Conservation (phyloP, 306 rosid species). For the Arachis hypogaea region DNA sequence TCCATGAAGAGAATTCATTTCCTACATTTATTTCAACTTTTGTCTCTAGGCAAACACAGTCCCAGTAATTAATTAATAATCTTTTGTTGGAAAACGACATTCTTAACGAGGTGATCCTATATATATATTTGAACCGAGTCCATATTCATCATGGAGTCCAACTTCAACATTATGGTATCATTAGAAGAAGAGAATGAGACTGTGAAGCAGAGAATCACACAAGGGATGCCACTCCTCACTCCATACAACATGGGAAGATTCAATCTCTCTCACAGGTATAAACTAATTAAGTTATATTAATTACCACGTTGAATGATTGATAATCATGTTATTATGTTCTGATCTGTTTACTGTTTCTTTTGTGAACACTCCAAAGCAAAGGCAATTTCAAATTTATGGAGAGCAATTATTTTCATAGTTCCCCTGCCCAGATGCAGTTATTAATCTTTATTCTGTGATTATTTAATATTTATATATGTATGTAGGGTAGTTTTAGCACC, state of each 20-base stretch:
- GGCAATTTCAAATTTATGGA: background rate
- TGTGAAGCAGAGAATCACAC: background rate
- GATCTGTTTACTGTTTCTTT: background rate
- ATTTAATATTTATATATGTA: no score
- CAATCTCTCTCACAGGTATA: conserved; percentile 75
- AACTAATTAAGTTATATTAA: no score
- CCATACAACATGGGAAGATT: conserved; percentile 73
- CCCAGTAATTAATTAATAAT: no score
- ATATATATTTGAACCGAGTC: no score
- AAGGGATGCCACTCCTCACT: conserved; percentile 54
- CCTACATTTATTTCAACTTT: no score
- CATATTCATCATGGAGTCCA: background rate
- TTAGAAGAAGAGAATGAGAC: conserved; percentile 24
- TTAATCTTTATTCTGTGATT: no score
- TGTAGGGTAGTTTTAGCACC: conserved; percentile 53
- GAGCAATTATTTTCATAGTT: background rate
- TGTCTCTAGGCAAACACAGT: no score
- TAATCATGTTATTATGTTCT: no score
- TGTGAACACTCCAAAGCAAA: background rate
- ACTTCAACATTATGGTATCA: background rate
- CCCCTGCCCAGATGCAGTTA: background rate
- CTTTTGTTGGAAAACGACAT: no score
- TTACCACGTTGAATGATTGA: no score
- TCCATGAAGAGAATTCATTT: no score
- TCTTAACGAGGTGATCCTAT: no score